A percentile compares a stretch with the other conserved stretches of the same genome.
These are phyloP conservation scores for Helianthus tuberosus DNA, from an alignment of 129 eudicot species.

Conservation along the genomic window DNA sequence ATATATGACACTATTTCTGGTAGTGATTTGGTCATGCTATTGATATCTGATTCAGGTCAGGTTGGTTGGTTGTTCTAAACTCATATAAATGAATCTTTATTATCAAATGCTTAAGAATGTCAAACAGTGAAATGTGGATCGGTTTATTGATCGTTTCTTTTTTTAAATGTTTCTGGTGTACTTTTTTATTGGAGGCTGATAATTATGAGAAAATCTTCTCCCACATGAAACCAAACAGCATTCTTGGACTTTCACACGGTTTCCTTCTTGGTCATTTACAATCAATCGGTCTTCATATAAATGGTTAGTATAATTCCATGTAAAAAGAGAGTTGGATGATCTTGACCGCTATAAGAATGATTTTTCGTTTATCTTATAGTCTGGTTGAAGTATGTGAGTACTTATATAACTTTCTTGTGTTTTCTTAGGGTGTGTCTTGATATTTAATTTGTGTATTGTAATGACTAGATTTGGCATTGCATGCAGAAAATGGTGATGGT, in stretches of 20 bases:
- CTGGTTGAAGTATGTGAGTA: no score
- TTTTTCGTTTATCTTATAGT: no score
- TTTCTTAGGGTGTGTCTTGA: no score
- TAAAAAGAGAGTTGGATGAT: no score
- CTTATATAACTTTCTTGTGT: no score
- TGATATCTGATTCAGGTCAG: conserved; percentile 99
- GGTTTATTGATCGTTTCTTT: background rate
- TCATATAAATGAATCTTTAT: background rate
- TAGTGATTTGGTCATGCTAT: conserved; percentile 86
- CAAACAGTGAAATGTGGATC: background rate
- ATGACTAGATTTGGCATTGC: no score
- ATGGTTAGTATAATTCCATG: no score
- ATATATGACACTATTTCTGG: conserved; percentile 76
- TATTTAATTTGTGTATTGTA: no score
- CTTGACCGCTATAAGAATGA: no score
- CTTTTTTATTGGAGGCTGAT: conserved; percentile 54
- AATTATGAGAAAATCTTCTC: conserved; percentile 88
- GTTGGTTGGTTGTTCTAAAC: conserved; percentile 34
- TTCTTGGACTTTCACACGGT: conserved; percentile 97
- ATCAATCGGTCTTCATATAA: conserved; percentile 70
- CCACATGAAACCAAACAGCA: conserved; percentile 95
- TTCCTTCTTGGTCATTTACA: conserved; percentile 96
- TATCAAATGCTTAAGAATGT: background rate
- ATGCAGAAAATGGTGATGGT: no score
- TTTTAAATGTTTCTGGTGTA: background rate